Conservation (phyloP, 768 basidiomycete species). For the Leccinum imitatum region DNA sequence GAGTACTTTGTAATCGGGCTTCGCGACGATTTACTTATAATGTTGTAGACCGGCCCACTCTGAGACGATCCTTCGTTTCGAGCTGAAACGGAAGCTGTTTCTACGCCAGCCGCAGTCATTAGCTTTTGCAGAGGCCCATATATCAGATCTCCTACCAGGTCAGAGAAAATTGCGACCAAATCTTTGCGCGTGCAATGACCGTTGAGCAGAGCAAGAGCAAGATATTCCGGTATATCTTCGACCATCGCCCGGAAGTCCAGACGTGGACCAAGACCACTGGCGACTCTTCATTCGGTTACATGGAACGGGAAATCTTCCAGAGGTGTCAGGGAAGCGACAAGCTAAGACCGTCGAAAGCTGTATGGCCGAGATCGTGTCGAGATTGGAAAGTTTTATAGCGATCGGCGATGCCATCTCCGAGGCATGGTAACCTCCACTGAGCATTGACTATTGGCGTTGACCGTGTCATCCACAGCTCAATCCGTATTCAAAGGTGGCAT, state of each 20-base stretch:
- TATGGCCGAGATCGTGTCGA: slow-evolving; percentile 23
- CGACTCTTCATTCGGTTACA: slow-evolving; percentile 25
- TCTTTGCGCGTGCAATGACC: not conserved
- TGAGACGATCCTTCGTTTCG: slow-evolving; percentile 24
- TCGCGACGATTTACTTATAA: not conserved
- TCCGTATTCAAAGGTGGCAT: slow-evolving; percentile 28
- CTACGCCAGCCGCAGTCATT: slow-evolving; percentile 11
- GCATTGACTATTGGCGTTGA: not conserved
- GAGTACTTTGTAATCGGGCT: not conserved
- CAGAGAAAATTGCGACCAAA: not conserved
- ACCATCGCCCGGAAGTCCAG: slow-evolving; percentile 6
- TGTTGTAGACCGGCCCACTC: slow-evolving; percentile 13
- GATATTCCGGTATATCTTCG: slow-evolving; percentile 20
- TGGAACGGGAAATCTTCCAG: not conserved
- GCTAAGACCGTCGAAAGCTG: slow-evolving; percentile 13
- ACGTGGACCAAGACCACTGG: slow-evolving; percentile 8
- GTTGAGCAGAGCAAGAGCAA: slow-evolving; percentile 11
- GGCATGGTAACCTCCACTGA: slow-evolving; percentile 3
- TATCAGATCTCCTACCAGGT: slow-evolving; percentile 20
- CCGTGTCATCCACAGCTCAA: slow-evolving; percentile 15
- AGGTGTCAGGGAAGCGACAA: not conserved
- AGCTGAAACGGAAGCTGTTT: slow-evolving; percentile 20
- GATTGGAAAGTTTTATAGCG: slow-evolving; percentile 27
- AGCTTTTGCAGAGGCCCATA: slow-evolving; percentile 13
- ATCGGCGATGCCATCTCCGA: slow-evolving; percentile 23